Evolutionary conservation across 768 basidiomycete species (phyloP), one percentile per base, ranked within the genome.

Genomic region (Thelephora aurantiotincta): DNA sequence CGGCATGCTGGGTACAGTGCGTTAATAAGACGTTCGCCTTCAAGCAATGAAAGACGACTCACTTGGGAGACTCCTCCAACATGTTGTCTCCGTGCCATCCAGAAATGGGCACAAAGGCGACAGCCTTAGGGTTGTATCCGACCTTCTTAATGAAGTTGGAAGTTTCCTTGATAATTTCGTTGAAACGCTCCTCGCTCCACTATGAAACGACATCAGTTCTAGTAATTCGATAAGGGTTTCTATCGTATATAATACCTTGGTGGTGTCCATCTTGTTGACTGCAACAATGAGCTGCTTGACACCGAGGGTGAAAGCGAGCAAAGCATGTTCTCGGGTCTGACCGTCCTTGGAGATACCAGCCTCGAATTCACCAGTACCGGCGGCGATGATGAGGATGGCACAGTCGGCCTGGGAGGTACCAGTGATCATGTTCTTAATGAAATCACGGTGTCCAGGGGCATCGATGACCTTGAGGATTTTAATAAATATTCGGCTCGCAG

Each of bases 1-100:
- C 47, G 87, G 63, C 93, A 99, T 97, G 78, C 88, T 92, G 57
- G 52, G 52, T 46, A 49, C 35, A 41, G 9, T 9, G 22, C 26
- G 33, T 65, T 12, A 50, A 43, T 37, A 5, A 33, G 30, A 23
- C n/a, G 14, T 9, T 18, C 7, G 38, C 7, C 18, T 6, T 11
- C n/a, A 33, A 19, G 11, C 47, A 5, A n/a, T 35, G 20, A 43
- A 45, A 14, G 35, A 45, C 18, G 26, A 65, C 82, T 44, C 64
- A 90, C 89, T 98, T 99, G 71, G 65, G 1, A 57, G 96, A 96
- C 71, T 93, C 90, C 78, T 98, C 94, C 74, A 99, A 75, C 94
- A 99, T 99, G 86, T 99, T 99, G 81, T 99, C 96, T 64, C 96
- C 96, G 77, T 98, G 93, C 96, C 96, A 99, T 59, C 96, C 96